These are phyloP conservation scores for Kalaharituber pfeilii DNA, from an alignment of 2,329 filamentous ascomycete genomes.

Conservation along the genomic window DNA sequence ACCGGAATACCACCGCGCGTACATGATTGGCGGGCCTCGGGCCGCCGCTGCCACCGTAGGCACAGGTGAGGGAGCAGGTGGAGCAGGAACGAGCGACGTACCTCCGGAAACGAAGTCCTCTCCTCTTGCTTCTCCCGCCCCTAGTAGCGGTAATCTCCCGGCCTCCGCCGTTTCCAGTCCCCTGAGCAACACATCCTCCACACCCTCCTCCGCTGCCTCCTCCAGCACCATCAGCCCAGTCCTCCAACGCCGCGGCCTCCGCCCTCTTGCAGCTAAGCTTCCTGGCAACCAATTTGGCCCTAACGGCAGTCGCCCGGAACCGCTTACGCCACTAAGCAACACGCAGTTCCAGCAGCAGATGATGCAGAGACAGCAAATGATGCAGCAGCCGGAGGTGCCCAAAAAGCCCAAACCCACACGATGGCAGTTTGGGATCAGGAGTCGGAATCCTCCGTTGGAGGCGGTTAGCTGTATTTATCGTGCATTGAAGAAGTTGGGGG, in stretches of 20 bases:
- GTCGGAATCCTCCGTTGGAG: conserved; percentile 82
- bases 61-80: not conserved
- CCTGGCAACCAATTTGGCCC: not conserved
- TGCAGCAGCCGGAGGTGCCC: not conserved
- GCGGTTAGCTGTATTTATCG: conserved; percentile 92
- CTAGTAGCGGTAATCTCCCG: not conserved
- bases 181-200: not conserved
- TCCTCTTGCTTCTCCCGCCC: not conserved
- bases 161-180: not conserved
- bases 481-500: conserved; percentile 70
- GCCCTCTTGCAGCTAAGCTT: conserved; percentile 7
- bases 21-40: conserved; percentile 51
- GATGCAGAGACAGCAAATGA: not conserved
- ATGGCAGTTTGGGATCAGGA: conserved; percentile 97
- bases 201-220: conserved; percentile 30
- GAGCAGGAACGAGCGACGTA: not conserved
- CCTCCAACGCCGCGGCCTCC: not conserved
- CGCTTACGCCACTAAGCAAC: conserved; percentile 11
- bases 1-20: conserved; percentile 76
- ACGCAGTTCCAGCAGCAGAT: not conserved
- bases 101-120: not conserved
- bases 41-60: not conserved
- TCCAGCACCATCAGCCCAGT: conserved; percentile 34
- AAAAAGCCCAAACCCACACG: conserved; percentile 68
- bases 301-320: conserved; percentile 10